Evolutionary conservation across 768 basidiomycete genomes (phyloP).

Genomic region (Agaricus sinodeliciosus): DNA sequence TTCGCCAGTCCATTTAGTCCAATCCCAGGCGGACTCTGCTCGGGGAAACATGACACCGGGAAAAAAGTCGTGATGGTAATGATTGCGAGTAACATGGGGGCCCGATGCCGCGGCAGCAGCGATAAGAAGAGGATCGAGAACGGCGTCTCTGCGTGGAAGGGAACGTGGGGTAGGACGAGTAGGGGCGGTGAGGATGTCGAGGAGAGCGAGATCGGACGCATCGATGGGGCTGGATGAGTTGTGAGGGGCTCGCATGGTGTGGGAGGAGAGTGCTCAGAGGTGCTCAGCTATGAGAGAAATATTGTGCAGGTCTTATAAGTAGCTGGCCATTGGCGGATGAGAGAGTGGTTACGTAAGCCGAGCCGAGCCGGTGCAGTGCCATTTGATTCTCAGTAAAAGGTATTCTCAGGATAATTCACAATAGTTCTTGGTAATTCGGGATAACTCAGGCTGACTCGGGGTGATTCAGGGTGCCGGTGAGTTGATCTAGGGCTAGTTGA

Average conservation of each 20-base stretch:
- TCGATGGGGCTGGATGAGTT: conserved; percentile 16
- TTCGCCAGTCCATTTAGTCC: conserved; percentile 48
- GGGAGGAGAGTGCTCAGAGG: conserved; percentile 11
- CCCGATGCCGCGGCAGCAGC: conserved; percentile 71
- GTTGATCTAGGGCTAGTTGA: too few species aligned
- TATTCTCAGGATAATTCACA: too few species aligned
- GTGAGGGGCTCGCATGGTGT: conserved; percentile 16
- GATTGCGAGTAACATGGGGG: conserved; percentile 77
- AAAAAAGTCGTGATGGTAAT: conserved; percentile 78
- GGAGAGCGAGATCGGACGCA: conserved; percentile 52
- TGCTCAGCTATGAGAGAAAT: conserved; percentile 8
- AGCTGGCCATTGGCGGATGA: conserved; percentile 3
- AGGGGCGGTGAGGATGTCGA: conserved; percentile 59
- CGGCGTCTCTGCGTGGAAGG: conserved; percentile 60
- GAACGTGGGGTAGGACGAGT: conserved; percentile 31
- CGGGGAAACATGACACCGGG: conserved; percentile 48
- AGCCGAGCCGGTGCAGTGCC: too few species aligned
- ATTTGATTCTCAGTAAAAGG: too few species aligned
- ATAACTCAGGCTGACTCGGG: too few species aligned
- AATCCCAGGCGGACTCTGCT: conserved; percentile 49
- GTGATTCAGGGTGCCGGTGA: too few species aligned
- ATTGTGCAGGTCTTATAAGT: not conserved
- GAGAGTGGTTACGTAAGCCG: too few species aligned
- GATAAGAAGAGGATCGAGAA: conserved; percentile 73
- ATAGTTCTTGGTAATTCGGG: too few species aligned